Evolutionary conservation across 805 yeast species (phyloP), one percentile per base, ranked within the genome.

Genomic region (Yamadazyma scolyti): DNA sequence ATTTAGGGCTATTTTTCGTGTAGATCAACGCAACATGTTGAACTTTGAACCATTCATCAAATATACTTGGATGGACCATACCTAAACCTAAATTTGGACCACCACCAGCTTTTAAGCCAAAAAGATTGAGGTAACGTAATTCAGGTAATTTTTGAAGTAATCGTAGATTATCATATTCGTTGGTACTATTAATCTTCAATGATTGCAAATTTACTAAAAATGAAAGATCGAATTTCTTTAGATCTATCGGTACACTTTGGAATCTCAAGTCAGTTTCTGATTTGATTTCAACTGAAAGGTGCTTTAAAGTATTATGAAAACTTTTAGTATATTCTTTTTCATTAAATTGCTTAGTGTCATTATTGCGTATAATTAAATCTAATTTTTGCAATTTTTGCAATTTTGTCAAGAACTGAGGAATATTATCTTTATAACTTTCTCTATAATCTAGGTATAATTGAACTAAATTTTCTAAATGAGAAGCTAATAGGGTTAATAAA

Each of bases 11-110:
- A 7, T 43, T 33, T 13, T 56, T 37, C 19, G 56, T 42, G 33
- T 71, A 64, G 5, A 60, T 53, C 23, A 55, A 38, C 1, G 79
- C 82, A 6, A 73, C 66, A 40, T 72, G 77, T 41, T 72, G 76
- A 2, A 75, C 74, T 33, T 73, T 61, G 37, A 63, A 61, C 81
- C 81, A 75, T 36, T 70, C 72, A 46, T 76, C 82, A 45, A 64
- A 66, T 3, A 76, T 58, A 4, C 74, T 72, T 8, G 76, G 76
- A 44, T 74, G 74, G 2, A 61, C 56, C 51, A 67, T 71, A 9
- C 74, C 78, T 14, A 73, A 50, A 0, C 79, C 81, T 59, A 69
- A 49, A 40, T 73, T 70, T 13, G 78, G 80, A 2, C 69, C 58
- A 2, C 75, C 76, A 1, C 77, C 73, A 0, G 79, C 68, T 15